Evolutionary conservation across 208 protist species (phyloP), one percentile per base, ranked within the genome.

Genomic region (Strigomonas culicis): DNA sequence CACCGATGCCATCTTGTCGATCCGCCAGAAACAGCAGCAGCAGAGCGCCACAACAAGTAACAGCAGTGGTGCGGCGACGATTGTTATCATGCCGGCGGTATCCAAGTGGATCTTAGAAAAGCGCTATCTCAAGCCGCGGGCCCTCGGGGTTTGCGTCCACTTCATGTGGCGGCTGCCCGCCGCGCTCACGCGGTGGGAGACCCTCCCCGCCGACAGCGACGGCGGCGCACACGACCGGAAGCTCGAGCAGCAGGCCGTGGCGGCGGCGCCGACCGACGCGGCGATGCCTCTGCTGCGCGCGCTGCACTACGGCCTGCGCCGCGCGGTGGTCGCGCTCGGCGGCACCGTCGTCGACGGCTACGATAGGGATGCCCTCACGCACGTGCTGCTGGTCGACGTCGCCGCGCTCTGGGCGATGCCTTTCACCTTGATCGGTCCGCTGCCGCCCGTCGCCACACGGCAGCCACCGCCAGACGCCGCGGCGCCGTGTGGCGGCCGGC

Each of bases 301-400:
- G n/a, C 50, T 92, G 47, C 36, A 82, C 6, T 66, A 66, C 39
- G 80, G 63, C n/a, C 60, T 94, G 1, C 63, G 67, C 28, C 69
- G 79, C 31, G 74, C 78, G 10, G 77, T 86, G 3, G 63, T 63
- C 32, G 67, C 82, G 28, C 76, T 94, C 19, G 80, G 79, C n/a
- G 88, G 85, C 27, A 76, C 75, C 32, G 46, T 80, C 0, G 57
- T 46, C 1, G 81, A 90, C 6, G 43, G 49, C 13, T 81, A 82
- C 41, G 49, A 79, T 0, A 27, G 63, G 2, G 63, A 79, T 4
- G 73, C 75, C 3, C 79, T 89, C 21, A 94, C 88, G 25, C 88
- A 94, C 63, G 77, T 90, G 27, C 62, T 94, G 13, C 55, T 86
- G 24, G 77, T 94, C 6, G 83, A 92, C 53, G 60, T 90, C 6